These are phyloP conservation scores for Teunomyces cretensis DNA, from an alignment of 805 yeast genomes.

Conservation along the genomic window DNA sequence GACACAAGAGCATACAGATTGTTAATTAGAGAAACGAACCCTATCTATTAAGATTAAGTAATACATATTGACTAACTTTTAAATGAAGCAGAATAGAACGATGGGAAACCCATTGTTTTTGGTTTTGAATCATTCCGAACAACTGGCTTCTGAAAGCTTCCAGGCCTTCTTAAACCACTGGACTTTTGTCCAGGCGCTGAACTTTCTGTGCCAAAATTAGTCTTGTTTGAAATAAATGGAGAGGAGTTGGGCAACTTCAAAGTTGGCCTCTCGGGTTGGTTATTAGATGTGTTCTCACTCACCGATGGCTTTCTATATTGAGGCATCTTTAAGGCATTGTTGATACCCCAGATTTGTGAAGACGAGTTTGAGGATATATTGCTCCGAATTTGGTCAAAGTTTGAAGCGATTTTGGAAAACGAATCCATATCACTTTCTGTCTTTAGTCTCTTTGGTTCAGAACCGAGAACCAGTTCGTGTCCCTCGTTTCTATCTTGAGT, in stretches of 20 bases:
- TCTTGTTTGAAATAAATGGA: conserved; percentile 32
- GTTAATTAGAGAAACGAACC: conserved; percentile 66
- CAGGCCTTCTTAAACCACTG: conserved; percentile 30
- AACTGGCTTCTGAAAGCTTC: conserved; percentile 33
- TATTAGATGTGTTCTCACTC: background rate
- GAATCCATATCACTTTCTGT: conserved; percentile 11
- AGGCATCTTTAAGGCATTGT: conserved; percentile 22
- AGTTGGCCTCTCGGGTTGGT: conserved; percentile 14
- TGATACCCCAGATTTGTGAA: conserved; percentile 11
- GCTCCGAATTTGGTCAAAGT: conserved; percentile 14
- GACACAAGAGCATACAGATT: conserved; percentile 65
- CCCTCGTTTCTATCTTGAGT: conserved; percentile 4
- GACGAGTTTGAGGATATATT: conserved; percentile 7
- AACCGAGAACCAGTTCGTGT: background rate
- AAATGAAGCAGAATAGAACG: conserved; percentile 2
- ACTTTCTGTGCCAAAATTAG: conserved; percentile 11
- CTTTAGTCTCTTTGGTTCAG: conserved; percentile 9
- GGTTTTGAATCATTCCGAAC: conserved; percentile 8
- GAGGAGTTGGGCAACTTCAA: conserved; percentile 20
- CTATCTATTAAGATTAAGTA: conserved; percentile 12
- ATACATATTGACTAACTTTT: conserved; percentile 3
- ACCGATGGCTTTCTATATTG: conserved; percentile 19
- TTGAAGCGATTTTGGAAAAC: conserved; percentile 11
- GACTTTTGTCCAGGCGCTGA: conserved; percentile 5
- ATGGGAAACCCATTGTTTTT: conserved; percentile 13